A percentile compares a stretch with the other conserved stretches of the same genome.
phyloP scores from a whole-genome alignment of 257 asterid genomes.

The Striga asiatica region DNA sequence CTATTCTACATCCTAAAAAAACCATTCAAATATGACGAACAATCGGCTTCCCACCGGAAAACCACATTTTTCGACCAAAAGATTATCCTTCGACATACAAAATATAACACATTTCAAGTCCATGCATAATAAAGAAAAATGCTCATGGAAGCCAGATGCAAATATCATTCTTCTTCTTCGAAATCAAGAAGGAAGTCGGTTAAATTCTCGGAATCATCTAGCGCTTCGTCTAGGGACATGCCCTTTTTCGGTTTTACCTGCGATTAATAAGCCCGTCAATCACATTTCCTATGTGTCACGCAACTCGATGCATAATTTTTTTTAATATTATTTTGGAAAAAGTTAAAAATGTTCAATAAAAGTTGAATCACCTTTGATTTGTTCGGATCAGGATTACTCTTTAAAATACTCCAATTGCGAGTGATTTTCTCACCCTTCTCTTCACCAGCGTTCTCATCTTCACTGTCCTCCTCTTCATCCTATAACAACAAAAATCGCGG shows the following conservation, averaged over 20 bases:
- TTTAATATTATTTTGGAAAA: too few species aligned
- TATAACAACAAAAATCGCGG: not conserved
- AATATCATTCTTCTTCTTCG: not conserved
- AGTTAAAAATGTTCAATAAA: not conserved
- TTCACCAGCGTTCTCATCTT: not conserved
- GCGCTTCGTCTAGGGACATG: not conserved
- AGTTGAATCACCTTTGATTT: not conserved
- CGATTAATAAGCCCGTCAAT: not conserved
- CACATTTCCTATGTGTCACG: too few species aligned
- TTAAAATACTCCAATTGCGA: not conserved
- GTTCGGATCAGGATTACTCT: not conserved
- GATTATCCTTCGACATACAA: too few species aligned
- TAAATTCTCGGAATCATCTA: not conserved
- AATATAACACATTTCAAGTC: too few species aligned
- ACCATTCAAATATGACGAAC: too few species aligned
- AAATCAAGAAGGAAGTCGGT: not conserved
- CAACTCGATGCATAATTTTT: too few species aligned
- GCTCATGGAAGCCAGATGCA: too few species aligned
- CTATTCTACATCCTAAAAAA: too few species aligned
- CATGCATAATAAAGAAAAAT: too few species aligned
- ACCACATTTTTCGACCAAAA: too few species aligned
- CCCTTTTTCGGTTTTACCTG: not conserved
- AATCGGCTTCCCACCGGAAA: too few species aligned
- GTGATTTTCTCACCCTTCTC: not conserved
- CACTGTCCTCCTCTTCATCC: not conserved